Conservation (phyloP, 176 grass and related monocot genomes). For the Avena eriantha region DNA sequence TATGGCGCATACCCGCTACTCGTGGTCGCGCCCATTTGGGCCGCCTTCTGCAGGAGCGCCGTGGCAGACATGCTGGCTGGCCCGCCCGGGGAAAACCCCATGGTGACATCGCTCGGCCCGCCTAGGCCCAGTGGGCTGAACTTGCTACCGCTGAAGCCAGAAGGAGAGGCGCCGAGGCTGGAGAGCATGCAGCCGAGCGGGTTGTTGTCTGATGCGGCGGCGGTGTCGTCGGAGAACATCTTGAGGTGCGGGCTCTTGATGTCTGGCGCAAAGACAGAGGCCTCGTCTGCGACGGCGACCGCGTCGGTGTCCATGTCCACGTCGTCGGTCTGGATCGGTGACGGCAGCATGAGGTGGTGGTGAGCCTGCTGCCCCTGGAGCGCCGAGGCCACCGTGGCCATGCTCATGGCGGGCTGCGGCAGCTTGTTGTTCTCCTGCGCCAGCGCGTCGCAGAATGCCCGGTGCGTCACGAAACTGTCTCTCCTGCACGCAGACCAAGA, state of each 20-base stretch:
- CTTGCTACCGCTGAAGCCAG: not conserved
- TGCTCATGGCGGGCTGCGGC: slow-evolving; percentile 59
- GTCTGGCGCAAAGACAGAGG: slow-evolving; percentile 29
- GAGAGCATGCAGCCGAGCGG: slow-evolving; percentile 53
- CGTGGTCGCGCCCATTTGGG: slow-evolving; percentile 54
- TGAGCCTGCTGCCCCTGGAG: slow-evolving; percentile 53
- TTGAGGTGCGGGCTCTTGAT: slow-evolving; percentile 45
- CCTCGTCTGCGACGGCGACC: not conserved
- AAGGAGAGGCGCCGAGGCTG: slow-evolving; percentile 35
- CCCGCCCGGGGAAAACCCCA: not conserved
- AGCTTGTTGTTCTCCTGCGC: slow-evolving; percentile 68
- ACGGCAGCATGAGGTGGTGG: slow-evolving; percentile 16
- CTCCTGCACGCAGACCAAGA: slow-evolving; percentile 36
- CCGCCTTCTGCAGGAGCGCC: slow-evolving; percentile 68
- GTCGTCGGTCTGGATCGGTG: not conserved
- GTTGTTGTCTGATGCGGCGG: not conserved
- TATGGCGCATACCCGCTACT: not conserved
- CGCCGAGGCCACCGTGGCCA: slow-evolving; percentile 63
- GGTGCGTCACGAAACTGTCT: slow-evolving; percentile 80
- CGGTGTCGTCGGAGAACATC: slow-evolving; percentile 36
- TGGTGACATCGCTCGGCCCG: not conserved
- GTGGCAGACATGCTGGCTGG: slow-evolving; percentile 69
- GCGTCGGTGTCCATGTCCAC: not conserved
- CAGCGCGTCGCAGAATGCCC: slow-evolving; percentile 73
- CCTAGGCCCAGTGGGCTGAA: not conserved